These are phyloP conservation scores for Oryza longistaminata DNA, from an alignment of 176 grass and related monocot species.

Conservation along the genomic window DNA sequence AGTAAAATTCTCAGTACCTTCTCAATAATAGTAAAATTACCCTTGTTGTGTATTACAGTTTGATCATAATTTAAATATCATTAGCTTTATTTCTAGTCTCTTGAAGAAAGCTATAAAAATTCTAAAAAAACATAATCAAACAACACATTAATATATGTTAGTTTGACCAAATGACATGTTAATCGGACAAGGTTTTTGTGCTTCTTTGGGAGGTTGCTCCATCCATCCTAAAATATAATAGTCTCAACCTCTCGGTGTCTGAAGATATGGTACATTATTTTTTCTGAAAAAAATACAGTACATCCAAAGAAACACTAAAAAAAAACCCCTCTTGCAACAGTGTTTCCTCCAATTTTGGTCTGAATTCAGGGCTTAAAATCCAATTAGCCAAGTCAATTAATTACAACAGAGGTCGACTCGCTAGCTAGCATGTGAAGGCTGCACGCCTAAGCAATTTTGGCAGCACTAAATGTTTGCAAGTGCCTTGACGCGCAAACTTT, in stretches of 20 bases:
- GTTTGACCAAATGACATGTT: no score
- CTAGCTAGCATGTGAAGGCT: background rate
- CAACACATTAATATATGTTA: no score
- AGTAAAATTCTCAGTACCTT: no score
- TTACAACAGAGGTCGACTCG: background rate
- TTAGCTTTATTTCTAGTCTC: no score
- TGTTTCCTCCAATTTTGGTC: background rate
- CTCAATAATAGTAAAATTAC: no score
- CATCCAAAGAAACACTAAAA: background rate
- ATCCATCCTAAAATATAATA: no score
- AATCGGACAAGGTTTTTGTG: no score
- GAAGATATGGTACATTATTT: no score
- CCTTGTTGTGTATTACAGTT: background rate
- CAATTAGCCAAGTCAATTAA: background rate
- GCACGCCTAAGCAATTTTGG: background rate
- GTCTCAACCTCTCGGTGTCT: no score
- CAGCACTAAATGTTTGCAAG: background rate
- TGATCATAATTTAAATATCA: background rate
- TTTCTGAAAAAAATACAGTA: no score
- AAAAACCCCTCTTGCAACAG: background rate
- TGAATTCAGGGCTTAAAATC: background rate
- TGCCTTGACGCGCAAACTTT: conserved; percentile 37
- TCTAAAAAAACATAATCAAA: no score
- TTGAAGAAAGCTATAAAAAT: background rate
- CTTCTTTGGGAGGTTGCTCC: no score